phyloP scores from a whole-genome alignment of 2,329 filamentous ascomycete genomes.

The Aspergillus quadrilineatus region DNA sequence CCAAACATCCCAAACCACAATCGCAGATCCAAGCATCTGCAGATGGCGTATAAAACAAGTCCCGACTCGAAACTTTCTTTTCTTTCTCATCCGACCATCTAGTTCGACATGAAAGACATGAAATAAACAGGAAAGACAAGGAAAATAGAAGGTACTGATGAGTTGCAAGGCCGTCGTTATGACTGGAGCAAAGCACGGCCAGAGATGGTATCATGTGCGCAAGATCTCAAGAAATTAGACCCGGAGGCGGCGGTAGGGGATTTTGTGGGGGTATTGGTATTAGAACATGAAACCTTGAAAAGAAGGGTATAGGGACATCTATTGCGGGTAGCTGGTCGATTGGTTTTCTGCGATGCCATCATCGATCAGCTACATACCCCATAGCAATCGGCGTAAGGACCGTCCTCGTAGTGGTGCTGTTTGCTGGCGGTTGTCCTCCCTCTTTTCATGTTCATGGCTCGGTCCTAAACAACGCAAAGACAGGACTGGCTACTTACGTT shows the following conservation, averaged over 20 bases:
- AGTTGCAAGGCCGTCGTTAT: slow-evolving; percentile 34
- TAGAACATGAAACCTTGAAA: slow-evolving; percentile 28
- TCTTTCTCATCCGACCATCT: slow-evolving; percentile 25
- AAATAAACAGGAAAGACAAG: not conserved
- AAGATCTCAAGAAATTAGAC: slow-evolving; percentile 33
- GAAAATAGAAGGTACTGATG: slow-evolving; percentile 20
- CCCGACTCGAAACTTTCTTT: slow-evolving; percentile 18
- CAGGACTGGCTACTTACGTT: slow-evolving; percentile 46
- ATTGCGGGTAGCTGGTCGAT: slow-evolving; percentile 39
- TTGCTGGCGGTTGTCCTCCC: slow-evolving; percentile 3
- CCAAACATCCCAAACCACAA: slow-evolving; percentile 23
- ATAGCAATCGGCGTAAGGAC: slow-evolving; percentile 23
- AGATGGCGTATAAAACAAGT: slow-evolving; percentile 13
- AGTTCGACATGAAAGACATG: slow-evolving; percentile 19
- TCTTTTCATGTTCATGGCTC: slow-evolving; percentile 17
- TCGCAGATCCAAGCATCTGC: slow-evolving; percentile 20
- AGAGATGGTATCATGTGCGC: slow-evolving; percentile 39
- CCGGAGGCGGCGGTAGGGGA: slow-evolving; percentile 31
- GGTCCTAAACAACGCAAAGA: slow-evolving; percentile 25
- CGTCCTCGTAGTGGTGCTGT: slow-evolving; percentile 14
- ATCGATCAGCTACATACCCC: slow-evolving; percentile 30
- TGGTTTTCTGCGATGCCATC: slow-evolving; percentile 38
- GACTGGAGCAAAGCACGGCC: slow-evolving; percentile 30
- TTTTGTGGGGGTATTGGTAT: slow-evolving; percentile 38
- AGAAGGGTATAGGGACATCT: slow-evolving; percentile 28